Base-by-base conservation (phyloP, 2,329 filamentous ascomycete species). In the Fonsecaea monophora region DNA sequence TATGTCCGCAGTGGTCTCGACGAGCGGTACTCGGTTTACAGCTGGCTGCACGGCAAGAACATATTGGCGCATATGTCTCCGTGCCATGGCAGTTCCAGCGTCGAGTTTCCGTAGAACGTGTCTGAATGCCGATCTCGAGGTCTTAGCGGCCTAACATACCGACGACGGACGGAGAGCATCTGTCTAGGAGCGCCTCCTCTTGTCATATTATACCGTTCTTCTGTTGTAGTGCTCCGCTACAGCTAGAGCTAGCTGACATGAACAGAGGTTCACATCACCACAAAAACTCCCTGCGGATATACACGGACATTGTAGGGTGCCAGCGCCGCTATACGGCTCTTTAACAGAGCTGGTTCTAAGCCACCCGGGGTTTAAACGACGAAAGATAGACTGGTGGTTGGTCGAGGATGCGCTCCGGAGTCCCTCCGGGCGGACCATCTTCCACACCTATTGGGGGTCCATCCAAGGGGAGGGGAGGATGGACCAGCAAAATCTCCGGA, bases 381-480 rank as follows among this genome's bases (percentile, higher is more conserved):
- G 45, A 50, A 50, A 50, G 45, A 50, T 50, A 50, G 45, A 50
- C 45, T 13, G 45, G 45, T 50, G 45, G 45, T 50, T 50, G 45
- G 45, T 48, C 53, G 45, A 53, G 38, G 59, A 38, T 61, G 48
- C 18, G 34, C 30, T 54, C 48, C 59, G 59, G 59, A 61, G 35
- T 61, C 59, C 59, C 50, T 40, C 59, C 59, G 59, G 25, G 48
- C 59, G 59, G 59, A 61, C 50, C 35, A n/a, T 61, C 34, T 50
- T 35, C 45, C 59, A 61, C 48, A 53, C 25, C 21, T 30, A 53
- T 32, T 21, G 32, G 30, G 48, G 21, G 30, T 32, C 42, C 55
- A 58, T 7, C 55, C 32, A 34, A 53, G 32, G 48, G 8, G 32
- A 30, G 3, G 34, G 59, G 37, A 21, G 48, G 37, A 30, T 53